phyloP scores from a whole-genome alignment of 495 filamentous ascomycete genomes.

The Neurospora africana region DNA sequence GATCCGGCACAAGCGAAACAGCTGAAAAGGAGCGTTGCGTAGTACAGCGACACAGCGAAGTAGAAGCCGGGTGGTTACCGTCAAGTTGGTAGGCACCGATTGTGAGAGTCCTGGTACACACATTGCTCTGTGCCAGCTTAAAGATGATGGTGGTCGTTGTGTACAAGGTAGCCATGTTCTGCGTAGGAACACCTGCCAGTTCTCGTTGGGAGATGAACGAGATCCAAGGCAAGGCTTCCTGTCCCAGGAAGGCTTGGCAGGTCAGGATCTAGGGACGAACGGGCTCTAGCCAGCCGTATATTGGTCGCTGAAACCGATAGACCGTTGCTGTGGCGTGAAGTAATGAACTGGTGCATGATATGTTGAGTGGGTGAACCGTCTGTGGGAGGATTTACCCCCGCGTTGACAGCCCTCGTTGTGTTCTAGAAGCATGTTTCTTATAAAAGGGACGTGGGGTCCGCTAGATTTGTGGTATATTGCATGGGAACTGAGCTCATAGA shows the following conservation, averaged over 20 bases:
- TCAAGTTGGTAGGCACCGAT: not conserved
- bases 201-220: not conserved
- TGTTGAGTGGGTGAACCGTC: not conserved
- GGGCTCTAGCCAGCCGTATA: not conserved
- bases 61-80: not conserved
- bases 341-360: not conserved
- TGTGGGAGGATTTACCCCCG: not conserved
- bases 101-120: not conserved
- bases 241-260: not conserved
- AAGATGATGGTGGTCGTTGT: not conserved
- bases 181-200: not conserved
- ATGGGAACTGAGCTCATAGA: constrained; percentile 32
- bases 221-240: not conserved
- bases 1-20: not conserved
- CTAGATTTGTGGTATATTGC: not conserved
- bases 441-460: not conserved
- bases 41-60: not conserved
- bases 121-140: not conserved
- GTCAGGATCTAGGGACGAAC: not conserved
- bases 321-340: not conserved
- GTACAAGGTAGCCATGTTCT: not conserved
- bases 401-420: not conserved
- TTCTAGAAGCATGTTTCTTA: not conserved
- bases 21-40: not conserved
- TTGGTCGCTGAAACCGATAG: not conserved